These are phyloP conservation scores for Lactarius sp. DNA, from an alignment of 768 basidiomycete species.

Conservation along the genomic window DNA sequence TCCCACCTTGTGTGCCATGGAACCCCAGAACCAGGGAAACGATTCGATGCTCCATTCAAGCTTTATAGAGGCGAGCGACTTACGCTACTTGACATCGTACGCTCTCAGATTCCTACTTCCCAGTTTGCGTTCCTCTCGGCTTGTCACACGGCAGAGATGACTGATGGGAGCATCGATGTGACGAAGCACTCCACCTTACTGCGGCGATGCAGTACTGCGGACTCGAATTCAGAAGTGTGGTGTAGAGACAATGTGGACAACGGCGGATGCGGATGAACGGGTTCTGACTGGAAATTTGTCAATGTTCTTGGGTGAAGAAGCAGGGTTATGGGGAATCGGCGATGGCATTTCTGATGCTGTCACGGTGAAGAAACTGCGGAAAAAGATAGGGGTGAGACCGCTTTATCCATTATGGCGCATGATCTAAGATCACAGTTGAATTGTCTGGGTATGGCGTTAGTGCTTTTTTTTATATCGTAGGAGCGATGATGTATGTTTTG, in stretches of 20 bases:
- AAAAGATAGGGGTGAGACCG: not conserved
- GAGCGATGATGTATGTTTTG: too few relatives aligned
- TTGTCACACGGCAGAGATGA: slow-evolving; percentile 17
- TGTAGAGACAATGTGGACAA: slow-evolving; percentile 21
- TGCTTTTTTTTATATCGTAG: too few relatives aligned
- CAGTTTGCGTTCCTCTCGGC: slow-evolving; percentile 19
- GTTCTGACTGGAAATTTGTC: too few relatives aligned
- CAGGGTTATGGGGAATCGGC: not conserved
- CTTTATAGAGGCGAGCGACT: not conserved
- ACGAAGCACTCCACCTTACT: slow-evolving; percentile 19
- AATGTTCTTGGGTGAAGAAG: not conserved
- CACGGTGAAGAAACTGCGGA: slow-evolving; percentile 2
- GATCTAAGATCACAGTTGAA: not conserved
- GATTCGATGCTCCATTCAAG: slow-evolving; percentile 3
- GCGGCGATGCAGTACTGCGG: slow-evolving; percentile 20
- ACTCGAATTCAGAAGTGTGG: slow-evolving; percentile 12
- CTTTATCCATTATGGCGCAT: slow-evolving; percentile 15
- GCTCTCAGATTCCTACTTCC: slow-evolving; percentile 1
- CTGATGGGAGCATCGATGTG: slow-evolving; percentile 2
- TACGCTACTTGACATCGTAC: slow-evolving; percentile 6
- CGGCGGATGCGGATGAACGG: slow-evolving; percentile 15
- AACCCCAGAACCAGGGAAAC: not conserved
- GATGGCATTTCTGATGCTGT: too few relatives aligned
- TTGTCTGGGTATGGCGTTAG: not conserved
- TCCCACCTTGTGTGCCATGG: slow-evolving; percentile 18